Base-by-base conservation (phyloP, 139 green algal species). In the Micractinium conductrix region DNA sequence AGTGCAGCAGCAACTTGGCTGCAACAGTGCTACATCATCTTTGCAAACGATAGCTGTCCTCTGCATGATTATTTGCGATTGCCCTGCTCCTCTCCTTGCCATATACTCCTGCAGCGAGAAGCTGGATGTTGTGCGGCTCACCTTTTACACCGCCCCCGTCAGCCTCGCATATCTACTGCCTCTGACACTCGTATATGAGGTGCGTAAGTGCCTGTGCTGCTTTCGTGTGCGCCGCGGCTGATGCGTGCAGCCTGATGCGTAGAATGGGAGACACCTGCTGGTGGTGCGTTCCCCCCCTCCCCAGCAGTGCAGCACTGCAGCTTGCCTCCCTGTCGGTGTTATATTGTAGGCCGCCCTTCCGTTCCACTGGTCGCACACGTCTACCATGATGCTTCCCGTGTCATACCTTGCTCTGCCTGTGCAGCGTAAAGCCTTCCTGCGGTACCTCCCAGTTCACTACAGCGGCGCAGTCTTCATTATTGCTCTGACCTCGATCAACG, bases 91-190 rank as follows among this genome's bases (percentile, higher is more conserved):
- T 40, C n/a, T n/a, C n/a, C n/a, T n/a, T n/a, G 70, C 30, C n/a
- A n/a, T n/a, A n/a, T n/a, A n/a, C 45, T 33, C 30, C 16, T 44
- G 84, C 37, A 53, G 24, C 69, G 69, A 75, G 69, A 94, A 95
- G 88, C 68, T 96, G 80, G 91, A 95, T 78, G 93, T 94, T 28
- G 78, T 94, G 68, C 85, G 88, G 19, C 87, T 96, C 12, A 94
- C 93, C 16, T 96, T 96, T 78, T 96, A 96, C 91, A 95, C 93
- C 30, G 90, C 94, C 12, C 94, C 94, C 19, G 67, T 96, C 19
- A 92, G 89, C 1, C 70, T 86, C 10, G 19, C 79, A 17, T 85
- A 89, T 70, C 85, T 95, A 14, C 8, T 87, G 5, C 92, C 93
- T 2, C 92, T 95, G 80, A 91, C 87, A 67, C 79, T 53, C 10